Base-by-base conservation (phyloP, 2,329 filamentous ascomycete genomes). In the Neofusicoccum cordaticola region DNA sequence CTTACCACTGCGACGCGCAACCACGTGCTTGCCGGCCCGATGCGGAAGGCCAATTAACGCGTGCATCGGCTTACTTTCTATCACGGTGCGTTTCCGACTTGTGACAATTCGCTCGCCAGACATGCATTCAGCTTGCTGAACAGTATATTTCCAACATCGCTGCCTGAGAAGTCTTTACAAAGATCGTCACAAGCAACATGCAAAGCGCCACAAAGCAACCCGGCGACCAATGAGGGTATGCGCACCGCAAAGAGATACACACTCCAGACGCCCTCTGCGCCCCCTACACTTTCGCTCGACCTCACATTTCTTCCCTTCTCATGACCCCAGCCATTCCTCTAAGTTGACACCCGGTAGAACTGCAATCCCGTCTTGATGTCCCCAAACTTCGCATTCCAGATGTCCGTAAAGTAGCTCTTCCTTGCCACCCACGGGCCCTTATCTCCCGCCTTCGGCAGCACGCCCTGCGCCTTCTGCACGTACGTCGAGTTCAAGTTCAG, bases 401-500 rank as follows among this genome's bases (percentile, higher is more conserved):
- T 74, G 70, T 83, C 81, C 66, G 69, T 68, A 44, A 80, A 76
- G 60, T 82, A 83, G 65, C 78, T 79, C 35, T 74, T 75, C 52
- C 81, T 70, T 34, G 79, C 74, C 67, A 71, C 68, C 81, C 81
- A 83, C 15, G 79, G 78, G 0, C 78, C 80, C 5, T 69, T 69
- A 12, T 75, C 73, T 2, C 82, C 84, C 1, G 77, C 80, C 67
- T 81, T 83, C 0, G 85, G 85, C 56, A 86, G 71, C 6, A 72
- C 68, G 6, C 71, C 70, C 27, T 71, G 66, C 2, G 77, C 80
- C 39, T 76, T 77, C 67, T 79, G 78, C 2, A 86, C 67, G 68
- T 87, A 87, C 0, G 84, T 86, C 4, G 80, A 81, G 4, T 74
- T 81, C 8, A 87, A 68, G 11, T 75, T 77, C 64, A 85, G 71